phyloP scores from a whole-genome alignment of 176 grass and related monocot species.

The Tillandsia leiboldiana region DNA sequence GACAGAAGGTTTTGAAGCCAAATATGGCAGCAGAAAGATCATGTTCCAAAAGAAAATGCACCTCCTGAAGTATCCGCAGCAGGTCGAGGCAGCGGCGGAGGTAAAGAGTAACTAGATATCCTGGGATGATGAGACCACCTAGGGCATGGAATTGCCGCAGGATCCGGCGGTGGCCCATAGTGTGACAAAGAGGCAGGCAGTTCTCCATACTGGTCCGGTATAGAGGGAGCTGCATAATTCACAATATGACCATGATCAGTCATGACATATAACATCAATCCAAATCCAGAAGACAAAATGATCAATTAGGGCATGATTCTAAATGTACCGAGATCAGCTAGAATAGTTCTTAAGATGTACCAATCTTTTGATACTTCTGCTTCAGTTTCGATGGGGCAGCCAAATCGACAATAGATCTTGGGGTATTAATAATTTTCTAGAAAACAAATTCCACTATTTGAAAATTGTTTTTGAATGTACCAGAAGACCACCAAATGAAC shows the following conservation, averaged over 20 bases:
- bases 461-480: no score
- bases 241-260: background rate
- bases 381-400: no score
- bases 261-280: background rate
- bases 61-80: constrained; percentile 58
- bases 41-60: constrained; percentile 5
- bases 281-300: background rate
- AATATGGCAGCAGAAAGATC: background rate
- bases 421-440: no score
- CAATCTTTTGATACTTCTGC: background rate
- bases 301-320: background rate
- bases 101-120: constrained; percentile 43
- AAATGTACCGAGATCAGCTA: background rate
- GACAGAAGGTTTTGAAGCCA: background rate
- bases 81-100: constrained; percentile 29
- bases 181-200: constrained; percentile 28
- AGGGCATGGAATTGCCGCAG: constrained; percentile 42
- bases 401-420: no score
- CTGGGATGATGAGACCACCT: constrained; percentile 59
- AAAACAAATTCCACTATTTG: no score
- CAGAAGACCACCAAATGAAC: no score
- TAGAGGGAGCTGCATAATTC: constrained; percentile 34
- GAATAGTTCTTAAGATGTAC: background rate
- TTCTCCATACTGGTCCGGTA: constrained; percentile 42
- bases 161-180: constrained; percentile 44